Evolutionary conservation across 352 stramenopile species (phyloP), one percentile per base, ranked within the genome.

Genomic region (Plasmopara muralis): DNA sequence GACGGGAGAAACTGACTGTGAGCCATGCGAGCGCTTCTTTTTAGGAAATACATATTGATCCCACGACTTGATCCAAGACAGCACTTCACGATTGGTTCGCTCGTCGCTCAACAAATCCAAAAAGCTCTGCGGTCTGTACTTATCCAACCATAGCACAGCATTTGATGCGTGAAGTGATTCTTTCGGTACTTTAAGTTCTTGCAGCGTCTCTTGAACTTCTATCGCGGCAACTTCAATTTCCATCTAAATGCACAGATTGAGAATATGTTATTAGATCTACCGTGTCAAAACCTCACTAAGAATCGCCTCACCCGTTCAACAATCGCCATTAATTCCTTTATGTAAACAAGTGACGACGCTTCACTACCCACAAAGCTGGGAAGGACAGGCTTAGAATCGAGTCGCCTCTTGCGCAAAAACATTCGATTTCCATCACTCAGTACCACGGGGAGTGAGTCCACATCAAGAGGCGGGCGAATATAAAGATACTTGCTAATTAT

Each of bases 21-120:
- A 46, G 0, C 52, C 45, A 25, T 62, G 63, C 35, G 55, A 20
- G 6, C 48, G 43, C 35, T 78, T 84, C 43, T 90, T 90, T 30
- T 69, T 50, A 0, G 77, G 72, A 60, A 98, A 99, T 13, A 99
- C 96, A 56, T 93, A 98, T 5, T 72, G 70, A 67, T 99, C 95
- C 97, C 97, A 99, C 29, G 65, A 74, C 66, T 97, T 95, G 37
- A 99, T 72, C 64, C 94, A 97, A 15, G 78, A 56, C 2, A 99
- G 68, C 33, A 99, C 93, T 54, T 98, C 92, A 14, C 96, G 83
- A 66, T 99, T 99, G 20, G 89, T 98, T 12, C 85, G 74, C 64
- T 99, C 96, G 60, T 98, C 91, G 20, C 89, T 98, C 12, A 99
- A 68, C 30, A 99, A 65, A 65, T 99, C 85, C 12, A 95, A 74